Base-by-base conservation (phyloP, 805 yeast species). In the Candida railenensis region DNA sequence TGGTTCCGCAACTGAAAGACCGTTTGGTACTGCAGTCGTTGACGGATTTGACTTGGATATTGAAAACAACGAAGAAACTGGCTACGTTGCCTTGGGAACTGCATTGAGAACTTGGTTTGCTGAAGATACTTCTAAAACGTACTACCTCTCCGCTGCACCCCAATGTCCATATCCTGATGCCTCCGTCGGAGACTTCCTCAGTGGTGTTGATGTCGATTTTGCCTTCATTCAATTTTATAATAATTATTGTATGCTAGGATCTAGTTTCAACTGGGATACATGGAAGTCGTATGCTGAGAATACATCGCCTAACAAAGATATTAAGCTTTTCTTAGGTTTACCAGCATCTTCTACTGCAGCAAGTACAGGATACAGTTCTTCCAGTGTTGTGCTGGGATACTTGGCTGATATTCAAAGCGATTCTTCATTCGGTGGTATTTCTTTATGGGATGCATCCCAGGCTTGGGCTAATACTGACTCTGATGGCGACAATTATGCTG, bases 11-110 rank as follows among this genome's bases (percentile, higher is more conserved):
- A 7, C 47, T n/a, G 62, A 63, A 46, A 67, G 81, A 57, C 82
- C 82, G 22, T 89, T 89, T 61, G 95, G 87, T 40, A 80, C 76
- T 55, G 73, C 91, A 7, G 78, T 89, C 40, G 69, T 87, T 28
- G 96, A 92, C 59, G 97, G 97, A 1, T 90, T 91, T 61, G 83
- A 87, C 55, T 76, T 81, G 50, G 96, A 90, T 60, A 70, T 82
- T 52, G 91, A 88, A 62, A 76, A 80, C 60, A 73, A 71, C 44
- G 64, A 73, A 47, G 73, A 76, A 43, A 69, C 72, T 1, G 96
- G 96, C n/a, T 86, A 84, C 58, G 78, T 81, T 33, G 80, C 80
- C 3, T 65, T 79, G 47, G 78, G 71, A 22, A 78, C 62, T 0
- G 60, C 48, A 19, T 59, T 66, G 37, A 57, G 60, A 52, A 47